Evolutionary conservation across 2,329 filamentous ascomycete genomes (phyloP).

Genomic region (Hymenoscyphus repandus): DNA sequence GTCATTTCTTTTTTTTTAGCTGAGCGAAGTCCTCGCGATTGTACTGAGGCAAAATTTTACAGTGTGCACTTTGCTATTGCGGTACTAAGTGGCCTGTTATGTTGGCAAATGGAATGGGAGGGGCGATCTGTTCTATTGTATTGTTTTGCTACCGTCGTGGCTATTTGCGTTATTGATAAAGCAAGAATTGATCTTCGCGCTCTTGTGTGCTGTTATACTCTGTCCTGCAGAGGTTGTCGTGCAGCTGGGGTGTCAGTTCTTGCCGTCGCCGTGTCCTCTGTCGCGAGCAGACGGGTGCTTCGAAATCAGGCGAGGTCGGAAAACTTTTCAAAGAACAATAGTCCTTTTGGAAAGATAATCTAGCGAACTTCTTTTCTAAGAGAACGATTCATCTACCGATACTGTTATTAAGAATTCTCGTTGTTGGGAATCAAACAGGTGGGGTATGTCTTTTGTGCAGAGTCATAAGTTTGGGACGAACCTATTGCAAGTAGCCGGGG

Average conservation of each 20-base stretch:
- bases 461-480: constrained; percentile 31
- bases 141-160: background rate
- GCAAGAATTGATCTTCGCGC: background rate
- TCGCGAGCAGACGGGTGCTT: too few relatives aligned
- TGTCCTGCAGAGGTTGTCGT: constrained; percentile 5
- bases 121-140: constrained; percentile 1
- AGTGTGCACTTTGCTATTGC: constrained; percentile 1
- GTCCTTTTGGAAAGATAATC: constrained; percentile 28
- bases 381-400: constrained; percentile 25
- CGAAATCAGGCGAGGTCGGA: background rate
- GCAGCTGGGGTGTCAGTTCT: background rate
- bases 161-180: background rate
- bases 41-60: background rate
- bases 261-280: background rate
- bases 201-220: background rate
- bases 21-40: background rate
- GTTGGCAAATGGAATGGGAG: background rate
- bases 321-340: constrained; percentile 15
- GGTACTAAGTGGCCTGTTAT: background rate
- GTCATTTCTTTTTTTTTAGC: constrained; percentile 20
- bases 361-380: constrained; percentile 21
- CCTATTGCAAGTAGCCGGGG: constrained; percentile 32
- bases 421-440: constrained; percentile 25
- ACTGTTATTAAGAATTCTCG: constrained; percentile 21
- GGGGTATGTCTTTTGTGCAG: constrained; percentile 29